These are phyloP conservation scores for Apiotrichum porosum DNA, from an alignment of 1,284 basidiomycete genomes.

Conservation along the genomic window DNA sequence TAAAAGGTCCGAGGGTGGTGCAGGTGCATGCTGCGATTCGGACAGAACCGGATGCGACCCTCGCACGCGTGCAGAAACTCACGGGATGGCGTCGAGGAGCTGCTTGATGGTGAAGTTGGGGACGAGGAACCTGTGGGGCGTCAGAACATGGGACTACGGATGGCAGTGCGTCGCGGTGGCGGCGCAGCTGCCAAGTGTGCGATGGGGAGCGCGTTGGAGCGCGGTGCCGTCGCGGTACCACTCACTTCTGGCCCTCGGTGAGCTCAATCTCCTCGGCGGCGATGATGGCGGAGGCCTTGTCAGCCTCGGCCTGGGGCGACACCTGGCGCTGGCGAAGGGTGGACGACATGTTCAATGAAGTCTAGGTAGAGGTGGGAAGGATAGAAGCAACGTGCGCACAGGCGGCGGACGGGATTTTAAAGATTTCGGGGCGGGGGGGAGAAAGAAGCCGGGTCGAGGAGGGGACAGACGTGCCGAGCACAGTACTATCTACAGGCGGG, in stretches of 20 bases:
- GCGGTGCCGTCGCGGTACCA: too few relatives aligned
- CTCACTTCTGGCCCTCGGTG: slow-evolving; percentile 43
- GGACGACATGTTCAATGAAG: slow-evolving; percentile 27
- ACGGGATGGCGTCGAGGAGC: slow-evolving; percentile 83
- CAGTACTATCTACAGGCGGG: too few relatives aligned
- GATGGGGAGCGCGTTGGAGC: too few relatives aligned
- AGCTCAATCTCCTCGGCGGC: slow-evolving; percentile 45
- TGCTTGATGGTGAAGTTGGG: slow-evolving; percentile 50
- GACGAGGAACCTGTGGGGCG: slow-evolving; percentile 40
- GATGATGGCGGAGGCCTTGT: slow-evolving; percentile 42
- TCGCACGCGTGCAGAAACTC: too few relatives aligned
- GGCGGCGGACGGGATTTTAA: neutral
- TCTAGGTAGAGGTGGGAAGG: neutral
- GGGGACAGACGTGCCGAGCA: too few relatives aligned
- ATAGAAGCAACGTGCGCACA: neutral
- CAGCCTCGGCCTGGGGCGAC: slow-evolving; percentile 27
- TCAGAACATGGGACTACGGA: neutral
- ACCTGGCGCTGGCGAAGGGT: slow-evolving; percentile 39
- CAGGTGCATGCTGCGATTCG: neutral
- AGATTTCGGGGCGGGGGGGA: neutral
- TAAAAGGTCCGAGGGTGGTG: neutral
- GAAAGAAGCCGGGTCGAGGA: neutral
- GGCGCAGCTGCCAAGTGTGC: neutral
- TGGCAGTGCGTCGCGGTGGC: neutral
- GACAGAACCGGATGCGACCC: too few relatives aligned